phyloP scores from a whole-genome alignment of 257 asterid genomes.

The Perilla frutescens region DNA sequence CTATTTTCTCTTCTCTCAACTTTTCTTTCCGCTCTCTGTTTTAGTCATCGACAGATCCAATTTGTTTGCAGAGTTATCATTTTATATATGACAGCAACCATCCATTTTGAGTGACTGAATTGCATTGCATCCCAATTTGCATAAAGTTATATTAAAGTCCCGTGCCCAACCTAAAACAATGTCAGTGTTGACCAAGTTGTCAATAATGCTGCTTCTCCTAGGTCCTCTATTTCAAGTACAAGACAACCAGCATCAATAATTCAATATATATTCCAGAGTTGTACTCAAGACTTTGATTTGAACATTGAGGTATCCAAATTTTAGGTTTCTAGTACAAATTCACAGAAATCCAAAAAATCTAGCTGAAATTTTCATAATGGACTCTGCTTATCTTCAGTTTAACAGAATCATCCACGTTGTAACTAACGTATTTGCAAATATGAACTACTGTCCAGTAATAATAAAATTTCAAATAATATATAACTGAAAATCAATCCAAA shows the following conservation, averaged over 20 bases:
- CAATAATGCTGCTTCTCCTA: too few species aligned
- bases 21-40: neutral
- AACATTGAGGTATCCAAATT: neutral
- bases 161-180: constrained; percentile 10
- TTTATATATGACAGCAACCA: constrained; percentile 1
- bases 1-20: neutral
- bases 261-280: constrained; percentile 4
- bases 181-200: neutral
- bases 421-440: neutral
- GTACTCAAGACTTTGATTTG: neutral
- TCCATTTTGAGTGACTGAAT: neutral
- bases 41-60: neutral
- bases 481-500: neutral
- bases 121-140: neutral
- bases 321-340: neutral
- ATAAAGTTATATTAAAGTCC: constrained; percentile 10
- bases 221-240: too few species aligned
- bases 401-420: neutral
- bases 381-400: neutral
- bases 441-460: neutral
- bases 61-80: neutral
- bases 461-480: neutral
- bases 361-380: constrained; percentile 1
- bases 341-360: neutral
- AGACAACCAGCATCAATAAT: neutral